Evolutionary conservation across 805 yeast species (phyloP).

Genomic region (Lachancea kluyveri): DNA sequence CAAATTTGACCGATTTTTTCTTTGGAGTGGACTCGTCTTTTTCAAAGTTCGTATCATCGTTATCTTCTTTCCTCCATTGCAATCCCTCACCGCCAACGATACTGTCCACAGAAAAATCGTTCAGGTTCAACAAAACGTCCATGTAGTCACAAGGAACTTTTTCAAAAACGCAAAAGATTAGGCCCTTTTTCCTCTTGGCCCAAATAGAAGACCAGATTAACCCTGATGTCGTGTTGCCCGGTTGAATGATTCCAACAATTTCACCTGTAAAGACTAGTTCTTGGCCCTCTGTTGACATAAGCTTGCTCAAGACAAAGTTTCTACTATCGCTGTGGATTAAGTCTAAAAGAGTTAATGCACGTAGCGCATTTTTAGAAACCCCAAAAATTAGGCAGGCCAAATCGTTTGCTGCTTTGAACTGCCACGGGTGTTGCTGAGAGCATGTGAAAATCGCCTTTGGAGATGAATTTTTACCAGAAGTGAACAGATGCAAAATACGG

Average conservation of each 20-base stretch:
- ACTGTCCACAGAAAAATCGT: slow-evolving; percentile 23
- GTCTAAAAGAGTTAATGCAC: slow-evolving; percentile 62
- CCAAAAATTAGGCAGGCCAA: slow-evolving; percentile 86
- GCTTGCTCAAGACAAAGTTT: slow-evolving; percentile 56
- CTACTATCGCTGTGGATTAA: slow-evolving; percentile 73
- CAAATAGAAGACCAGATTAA: slow-evolving; percentile 84
- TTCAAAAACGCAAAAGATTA: slow-evolving; percentile 79
- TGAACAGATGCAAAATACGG: slow-evolving; percentile 54
- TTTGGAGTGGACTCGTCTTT: slow-evolving; percentile 6
- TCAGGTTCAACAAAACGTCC: slow-evolving; percentile 42
- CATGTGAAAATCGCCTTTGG: slow-evolving; percentile 88
- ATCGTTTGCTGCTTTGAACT: slow-evolving; percentile 79
- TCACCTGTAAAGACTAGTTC: slow-evolving; percentile 74
- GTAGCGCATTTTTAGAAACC: slow-evolving; percentile 56
- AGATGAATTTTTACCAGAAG: slow-evolving; percentile 62
- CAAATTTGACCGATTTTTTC: slow-evolving; percentile 26
- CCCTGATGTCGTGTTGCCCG: slow-evolving; percentile 40
- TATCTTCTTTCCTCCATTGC: slow-evolving; percentile 2
- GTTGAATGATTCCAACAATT: slow-evolving; percentile 69
- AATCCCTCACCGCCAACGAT: slow-evolving; percentile 22
- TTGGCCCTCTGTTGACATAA: slow-evolving; percentile 33
- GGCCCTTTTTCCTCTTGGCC: slow-evolving; percentile 71
- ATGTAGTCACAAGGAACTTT: slow-evolving; percentile 72
- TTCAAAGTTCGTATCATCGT: background rate
- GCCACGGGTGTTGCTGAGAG: slow-evolving; percentile 68